These are phyloP conservation scores for Ceratocystis diversiconidia DNA, from an alignment of 2,329 filamentous ascomycete genomes.

Conservation along the genomic window DNA sequence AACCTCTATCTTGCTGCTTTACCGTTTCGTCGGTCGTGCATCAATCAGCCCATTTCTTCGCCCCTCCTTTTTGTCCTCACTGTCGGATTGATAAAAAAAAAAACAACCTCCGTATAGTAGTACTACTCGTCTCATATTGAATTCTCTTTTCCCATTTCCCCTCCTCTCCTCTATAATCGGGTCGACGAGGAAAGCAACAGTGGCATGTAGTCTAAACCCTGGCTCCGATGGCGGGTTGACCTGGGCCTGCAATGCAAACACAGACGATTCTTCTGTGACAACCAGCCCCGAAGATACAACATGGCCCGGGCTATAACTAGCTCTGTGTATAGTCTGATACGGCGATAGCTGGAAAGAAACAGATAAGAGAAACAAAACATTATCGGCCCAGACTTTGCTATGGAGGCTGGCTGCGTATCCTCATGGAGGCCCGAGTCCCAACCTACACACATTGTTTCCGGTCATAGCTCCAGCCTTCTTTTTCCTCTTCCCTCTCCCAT, in stretches of 20 bases:
- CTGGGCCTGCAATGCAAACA: not conserved
- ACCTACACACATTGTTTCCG: no score
- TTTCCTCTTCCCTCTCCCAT: not conserved
- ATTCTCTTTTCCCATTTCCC: not conserved
- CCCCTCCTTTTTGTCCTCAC: not conserved
- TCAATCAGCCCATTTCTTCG: not conserved
- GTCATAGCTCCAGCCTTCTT: not conserved
- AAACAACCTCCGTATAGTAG: no score
- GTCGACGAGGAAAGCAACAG: not conserved
- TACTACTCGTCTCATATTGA: not conserved
- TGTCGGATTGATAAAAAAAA: not conserved
- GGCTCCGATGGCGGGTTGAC: not conserved
- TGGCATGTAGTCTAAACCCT: not conserved
- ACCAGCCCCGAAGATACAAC: not conserved
- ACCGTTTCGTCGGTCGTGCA: not conserved
- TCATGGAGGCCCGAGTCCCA: no score
- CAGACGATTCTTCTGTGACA: not conserved
- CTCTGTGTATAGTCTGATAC: no score
- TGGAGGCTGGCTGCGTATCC: no score
- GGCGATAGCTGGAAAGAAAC: no score
- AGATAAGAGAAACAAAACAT: no score
- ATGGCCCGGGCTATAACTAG: not conserved
- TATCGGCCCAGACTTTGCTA: no score
- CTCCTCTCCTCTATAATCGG: not conserved
- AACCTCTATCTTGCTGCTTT: conserved; percentile 2